These are phyloP conservation scores for Phytopythium oedochilum DNA, from an alignment of 352 stramenopile genomes.

Conservation along the genomic window DNA sequence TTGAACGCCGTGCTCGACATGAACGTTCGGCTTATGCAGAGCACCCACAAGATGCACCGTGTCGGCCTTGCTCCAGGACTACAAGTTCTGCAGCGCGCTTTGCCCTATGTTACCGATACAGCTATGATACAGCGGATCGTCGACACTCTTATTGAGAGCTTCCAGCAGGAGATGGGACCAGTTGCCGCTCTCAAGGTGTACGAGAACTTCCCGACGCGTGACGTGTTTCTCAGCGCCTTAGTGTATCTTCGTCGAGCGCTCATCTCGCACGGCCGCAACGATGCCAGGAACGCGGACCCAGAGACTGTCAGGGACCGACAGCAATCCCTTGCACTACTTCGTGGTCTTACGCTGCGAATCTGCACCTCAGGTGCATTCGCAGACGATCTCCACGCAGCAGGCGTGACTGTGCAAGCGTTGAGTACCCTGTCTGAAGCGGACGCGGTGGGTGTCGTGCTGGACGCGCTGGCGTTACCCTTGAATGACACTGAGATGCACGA, in stretches of 20 bases:
- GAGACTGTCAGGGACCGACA: slow-evolving; percentile 1
- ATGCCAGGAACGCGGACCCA: background rate
- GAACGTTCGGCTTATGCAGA: slow-evolving; percentile 63
- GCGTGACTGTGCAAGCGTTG: slow-evolving; percentile 49
- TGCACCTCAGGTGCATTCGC: slow-evolving; percentile 72
- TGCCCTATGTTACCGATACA: slow-evolving; percentile 34
- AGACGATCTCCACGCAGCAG: slow-evolving; percentile 49
- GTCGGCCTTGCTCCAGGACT: slow-evolving; percentile 62
- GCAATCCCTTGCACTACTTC: slow-evolving; percentile 32
- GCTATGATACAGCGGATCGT: slow-evolving; percentile 55
- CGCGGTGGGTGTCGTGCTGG: slow-evolving; percentile 48
- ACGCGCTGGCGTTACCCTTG: slow-evolving; percentile 50
- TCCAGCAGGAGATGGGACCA: slow-evolving; percentile 74
- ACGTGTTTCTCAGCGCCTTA: slow-evolving; percentile 75
- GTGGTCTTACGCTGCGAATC: slow-evolving; percentile 56
- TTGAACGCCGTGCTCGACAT: slow-evolving; percentile 74
- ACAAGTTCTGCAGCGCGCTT: slow-evolving; percentile 52
- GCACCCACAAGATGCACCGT: slow-evolving; percentile 74
- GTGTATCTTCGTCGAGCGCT: slow-evolving; percentile 65
- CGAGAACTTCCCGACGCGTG: slow-evolving; percentile 55
- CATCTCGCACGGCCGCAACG: slow-evolving; percentile 37
- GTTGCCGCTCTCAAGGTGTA: slow-evolving; percentile 63
- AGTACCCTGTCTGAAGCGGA: slow-evolving; percentile 49
- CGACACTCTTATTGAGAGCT: slow-evolving; percentile 49
- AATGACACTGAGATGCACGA: slow-evolving; percentile 77